Evolutionary conservation across 164 flowering plant species (phyloP).

Genomic region (Warburgia ugandensis): DNA sequence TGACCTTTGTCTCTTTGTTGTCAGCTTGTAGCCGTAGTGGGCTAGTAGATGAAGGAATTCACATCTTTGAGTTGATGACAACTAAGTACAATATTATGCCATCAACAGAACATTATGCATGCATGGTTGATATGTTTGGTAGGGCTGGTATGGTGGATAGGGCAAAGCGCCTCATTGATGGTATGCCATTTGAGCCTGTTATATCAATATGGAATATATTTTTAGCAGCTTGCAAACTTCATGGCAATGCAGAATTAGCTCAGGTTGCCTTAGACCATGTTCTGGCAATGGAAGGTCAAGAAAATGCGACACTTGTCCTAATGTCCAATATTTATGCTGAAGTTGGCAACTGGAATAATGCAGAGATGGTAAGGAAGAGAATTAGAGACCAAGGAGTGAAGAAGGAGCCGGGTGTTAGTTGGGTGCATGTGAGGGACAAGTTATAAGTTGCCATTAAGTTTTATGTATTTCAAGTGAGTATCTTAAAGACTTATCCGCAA

Average conservation of each 20-base stretch:
- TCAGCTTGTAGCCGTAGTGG: slow-evolving; percentile 26
- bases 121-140: slow-evolving; percentile 28
- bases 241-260: slow-evolving; percentile 14
- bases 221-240: slow-evolving; percentile 28
- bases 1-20: slow-evolving; percentile 21
- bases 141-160: slow-evolving; percentile 25
- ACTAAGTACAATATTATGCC: slow-evolving; percentile 15
- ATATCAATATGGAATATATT: slow-evolving; percentile 15
- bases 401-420: slow-evolving; percentile 23
- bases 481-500: no score
- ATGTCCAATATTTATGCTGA: slow-evolving; percentile 22
- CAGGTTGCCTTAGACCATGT: slow-evolving; percentile 13
- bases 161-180: slow-evolving; percentile 23
- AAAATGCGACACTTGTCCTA: slow-evolving; percentile 9
- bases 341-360: slow-evolving; percentile 23
- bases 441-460: no score
- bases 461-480: no score
- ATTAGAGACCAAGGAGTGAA: slow-evolving; percentile 11
- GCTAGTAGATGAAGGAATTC: slow-evolving; percentile 21
- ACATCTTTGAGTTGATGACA: slow-evolving; percentile 20
- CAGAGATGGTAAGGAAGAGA: slow-evolving; percentile 16
- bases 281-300: slow-evolving; percentile 7
- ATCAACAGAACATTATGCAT: slow-evolving; percentile 27
- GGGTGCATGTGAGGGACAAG: no score
- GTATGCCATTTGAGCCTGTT: slow-evolving; percentile 25